Evolutionary conservation across 768 basidiomycete genomes (phyloP).

Genomic region (Lactarius psammicola): DNA sequence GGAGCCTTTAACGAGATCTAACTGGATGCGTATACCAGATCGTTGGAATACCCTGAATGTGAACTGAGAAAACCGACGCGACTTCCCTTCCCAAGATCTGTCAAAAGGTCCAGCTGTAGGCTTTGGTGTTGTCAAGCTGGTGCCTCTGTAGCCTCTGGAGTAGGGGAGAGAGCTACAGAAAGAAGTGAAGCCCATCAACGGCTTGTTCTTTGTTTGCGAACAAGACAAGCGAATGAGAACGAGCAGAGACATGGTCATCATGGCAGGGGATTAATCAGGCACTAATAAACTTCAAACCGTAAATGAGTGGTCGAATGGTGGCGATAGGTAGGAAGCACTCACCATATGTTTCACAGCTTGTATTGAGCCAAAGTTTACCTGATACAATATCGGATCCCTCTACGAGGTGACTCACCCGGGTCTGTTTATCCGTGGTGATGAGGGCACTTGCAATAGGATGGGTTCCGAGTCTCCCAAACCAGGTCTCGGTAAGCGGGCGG

Average conservation of each 20-base stretch:
- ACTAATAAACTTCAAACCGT: no score
- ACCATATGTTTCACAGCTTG: not conserved
- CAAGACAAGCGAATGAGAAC: no score
- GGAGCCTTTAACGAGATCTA: no score
- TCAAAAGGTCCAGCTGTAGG: not conserved
- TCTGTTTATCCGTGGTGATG: not conserved
- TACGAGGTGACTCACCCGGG: not conserved
- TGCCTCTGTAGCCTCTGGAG: not conserved
- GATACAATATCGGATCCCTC: not conserved
- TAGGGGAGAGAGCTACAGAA: no score
- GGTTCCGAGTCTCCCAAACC: not conserved
- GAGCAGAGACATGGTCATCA: no score
- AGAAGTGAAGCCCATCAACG: no score
- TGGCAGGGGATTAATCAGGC: no score
- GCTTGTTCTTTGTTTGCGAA: no score
- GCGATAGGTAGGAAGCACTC: not conserved
- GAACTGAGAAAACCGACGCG: not conserved
- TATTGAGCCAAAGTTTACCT: not conserved
- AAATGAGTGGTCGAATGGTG: not conserved
- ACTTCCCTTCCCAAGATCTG: not conserved
- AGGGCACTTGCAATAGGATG: not conserved
- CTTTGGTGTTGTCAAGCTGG: not conserved
- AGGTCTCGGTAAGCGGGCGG: not conserved
- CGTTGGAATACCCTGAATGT: not conserved
- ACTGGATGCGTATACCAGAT: not conserved